These are phyloP conservation scores for Carex kokanica DNA, from an alignment of 176 grass and related monocot genomes.

Conservation along the genomic window DNA sequence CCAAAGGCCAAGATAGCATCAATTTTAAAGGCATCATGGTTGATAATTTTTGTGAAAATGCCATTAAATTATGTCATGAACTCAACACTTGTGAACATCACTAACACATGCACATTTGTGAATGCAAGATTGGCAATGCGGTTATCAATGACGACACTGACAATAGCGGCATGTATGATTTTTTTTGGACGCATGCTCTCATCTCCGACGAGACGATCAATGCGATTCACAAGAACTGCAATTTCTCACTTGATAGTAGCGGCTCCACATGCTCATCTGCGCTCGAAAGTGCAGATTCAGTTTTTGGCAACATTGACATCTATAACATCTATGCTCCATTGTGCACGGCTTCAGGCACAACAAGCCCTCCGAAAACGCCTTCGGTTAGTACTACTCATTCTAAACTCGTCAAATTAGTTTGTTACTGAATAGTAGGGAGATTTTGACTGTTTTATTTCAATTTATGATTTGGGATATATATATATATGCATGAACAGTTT, in stretches of 20 bases:
- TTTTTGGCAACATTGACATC: slow-evolving; percentile 48
- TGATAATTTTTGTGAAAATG: background rate
- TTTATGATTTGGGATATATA: too few relatives aligned
- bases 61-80: background rate
- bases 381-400: slow-evolving; percentile 39
- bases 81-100: background rate
- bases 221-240: slow-evolving; percentile 51
- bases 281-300: background rate
- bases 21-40: slow-evolving; percentile 87
- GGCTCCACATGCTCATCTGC: slow-evolving; percentile 24
- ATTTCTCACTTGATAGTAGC: slow-evolving; percentile 37
- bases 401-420: too few relatives aligned
- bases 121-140: slow-evolving; percentile 72
- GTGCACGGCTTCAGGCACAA: slow-evolving; percentile 33
- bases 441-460: too few relatives aligned
- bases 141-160: slow-evolving; percentile 77
- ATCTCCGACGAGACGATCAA: slow-evolving; percentile 57
- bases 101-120: background rate
- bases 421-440: too few relatives aligned
- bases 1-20: slow-evolving; percentile 26
- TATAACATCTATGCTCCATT: slow-evolving; percentile 93
- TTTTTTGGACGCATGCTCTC: slow-evolving; percentile 87
- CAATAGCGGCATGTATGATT: slow-evolving; percentile 58
- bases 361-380: slow-evolving; percentile 34
- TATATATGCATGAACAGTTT: too few relatives aligned